A percentile compares a stretch with the other conserved stretches of the same genome.
Conservation (phyloP, 805 yeast species). For the Allodekkera sacchari region DNA sequence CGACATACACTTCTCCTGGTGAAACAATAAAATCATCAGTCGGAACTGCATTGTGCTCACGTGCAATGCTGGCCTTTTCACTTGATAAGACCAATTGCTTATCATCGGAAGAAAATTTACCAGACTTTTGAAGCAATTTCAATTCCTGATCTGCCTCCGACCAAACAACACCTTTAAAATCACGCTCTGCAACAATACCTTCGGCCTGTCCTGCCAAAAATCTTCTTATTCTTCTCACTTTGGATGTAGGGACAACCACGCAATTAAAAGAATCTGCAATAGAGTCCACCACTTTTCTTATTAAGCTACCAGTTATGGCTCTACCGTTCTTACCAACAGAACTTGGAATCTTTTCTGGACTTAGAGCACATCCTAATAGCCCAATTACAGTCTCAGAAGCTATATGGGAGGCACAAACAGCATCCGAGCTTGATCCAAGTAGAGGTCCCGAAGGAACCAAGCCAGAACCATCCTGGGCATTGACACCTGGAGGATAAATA, state of each 20-base stretch:
- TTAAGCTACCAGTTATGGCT: conserved; percentile 55
- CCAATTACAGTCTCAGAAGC: conserved; percentile 83
- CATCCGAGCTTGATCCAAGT: conserved; percentile 81
- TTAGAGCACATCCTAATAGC: conserved; percentile 60
- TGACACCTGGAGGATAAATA: conserved; percentile 57
- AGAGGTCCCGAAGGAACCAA: conserved; percentile 66
- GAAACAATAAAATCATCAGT: conserved; percentile 63
- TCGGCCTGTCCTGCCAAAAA: conserved; percentile 95
- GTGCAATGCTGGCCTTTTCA: conserved; percentile 28
- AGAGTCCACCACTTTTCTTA: conserved; percentile 74
- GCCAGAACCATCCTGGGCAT: conserved; percentile 23
- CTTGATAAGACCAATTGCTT: conserved; percentile 30
- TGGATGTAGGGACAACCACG: conserved; percentile 84
- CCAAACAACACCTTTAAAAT: conserved; percentile 89
- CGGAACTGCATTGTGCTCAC: conserved; percentile 40
- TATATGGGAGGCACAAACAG: conserved; percentile 78
- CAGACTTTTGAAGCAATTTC: conserved; percentile 37
- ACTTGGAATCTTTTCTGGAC: conserved; percentile 70
- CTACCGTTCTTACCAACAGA: conserved; percentile 29
- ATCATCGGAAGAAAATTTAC: conserved; percentile 22
- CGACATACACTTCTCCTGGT: conserved; percentile 79
- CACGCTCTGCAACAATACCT: conserved; percentile 84
- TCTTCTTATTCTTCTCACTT: conserved; percentile 84
- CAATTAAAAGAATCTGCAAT: conserved; percentile 81
- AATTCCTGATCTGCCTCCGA: conserved; percentile 74